phyloP scores from a whole-genome alignment of 139 green algal species.

The Coccomyxa sp. region DNA sequence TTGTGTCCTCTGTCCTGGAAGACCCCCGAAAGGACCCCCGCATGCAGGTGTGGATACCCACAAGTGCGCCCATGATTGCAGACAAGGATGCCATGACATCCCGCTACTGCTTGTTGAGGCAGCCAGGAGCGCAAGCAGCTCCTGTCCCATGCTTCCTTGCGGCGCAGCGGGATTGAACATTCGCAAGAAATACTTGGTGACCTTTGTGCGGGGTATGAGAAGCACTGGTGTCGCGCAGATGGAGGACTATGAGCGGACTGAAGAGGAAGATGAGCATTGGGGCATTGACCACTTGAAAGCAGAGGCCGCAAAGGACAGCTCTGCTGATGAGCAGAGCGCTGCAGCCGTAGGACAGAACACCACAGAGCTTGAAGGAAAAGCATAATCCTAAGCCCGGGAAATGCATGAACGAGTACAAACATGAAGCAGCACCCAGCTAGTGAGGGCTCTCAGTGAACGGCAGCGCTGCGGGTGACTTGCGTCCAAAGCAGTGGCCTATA shows the following conservation, averaged over 20 bases:
- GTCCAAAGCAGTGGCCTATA: too few species aligned
- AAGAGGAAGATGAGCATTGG: conserved; percentile 30
- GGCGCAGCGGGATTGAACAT: background rate
- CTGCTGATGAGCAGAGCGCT: too few species aligned
- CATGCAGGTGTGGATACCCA: background rate
- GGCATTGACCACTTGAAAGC: conserved; percentile 34
- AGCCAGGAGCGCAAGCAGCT: background rate
- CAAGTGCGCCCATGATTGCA: background rate
- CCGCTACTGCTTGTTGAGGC: background rate
- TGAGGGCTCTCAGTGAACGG: too few species aligned
- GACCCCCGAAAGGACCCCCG: background rate
- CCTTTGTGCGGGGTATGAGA: background rate
- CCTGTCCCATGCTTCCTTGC: background rate
- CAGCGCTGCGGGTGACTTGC: too few species aligned
- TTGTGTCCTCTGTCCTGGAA: conserved; percentile 24
- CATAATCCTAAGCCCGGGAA: too few species aligned
- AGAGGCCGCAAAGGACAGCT: too few species aligned
- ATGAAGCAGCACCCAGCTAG: too few species aligned
- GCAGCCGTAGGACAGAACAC: too few species aligned
- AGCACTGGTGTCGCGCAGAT: background rate
- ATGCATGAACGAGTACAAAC: too few species aligned
- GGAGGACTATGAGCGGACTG: conserved; percentile 26
- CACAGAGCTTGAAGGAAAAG: too few species aligned
- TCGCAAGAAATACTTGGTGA: background rate
- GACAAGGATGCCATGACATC: background rate